Percentiles rank a stretch among this genome's conserved stretches.
Conservation (phyloP, 2,329 filamentous ascomycete species). For the Fusarium pseudograminearum region DNA sequence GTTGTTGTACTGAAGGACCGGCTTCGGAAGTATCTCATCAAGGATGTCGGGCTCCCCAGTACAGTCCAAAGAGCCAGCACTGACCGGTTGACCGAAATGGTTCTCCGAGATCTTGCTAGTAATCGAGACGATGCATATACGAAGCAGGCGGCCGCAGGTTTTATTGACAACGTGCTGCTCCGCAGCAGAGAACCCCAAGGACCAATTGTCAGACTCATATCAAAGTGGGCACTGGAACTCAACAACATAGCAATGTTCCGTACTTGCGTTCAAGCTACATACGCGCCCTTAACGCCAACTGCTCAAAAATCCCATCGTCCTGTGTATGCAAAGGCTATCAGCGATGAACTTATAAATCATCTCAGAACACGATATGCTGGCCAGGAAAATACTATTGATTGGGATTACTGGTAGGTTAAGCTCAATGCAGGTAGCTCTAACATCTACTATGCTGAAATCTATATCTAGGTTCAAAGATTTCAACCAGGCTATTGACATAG, state of each 20-base stretch:
- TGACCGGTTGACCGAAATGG: conserved; percentile 10
- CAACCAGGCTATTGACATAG: not conserved
- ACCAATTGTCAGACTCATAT: not conserved
- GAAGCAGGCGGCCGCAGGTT: not conserved
- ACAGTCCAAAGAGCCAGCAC: not conserved
- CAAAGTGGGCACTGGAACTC: conserved; percentile 23
- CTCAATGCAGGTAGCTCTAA: too few species aligned
- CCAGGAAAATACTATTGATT: conserved; percentile 5
- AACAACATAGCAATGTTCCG: not conserved
- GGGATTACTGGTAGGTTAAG: conserved; percentile 12
- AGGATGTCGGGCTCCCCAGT: rapidly evolving
- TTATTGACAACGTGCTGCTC: not conserved
- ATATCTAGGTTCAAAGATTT: conserved; percentile 1
- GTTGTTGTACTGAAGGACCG: conserved; percentile 10
- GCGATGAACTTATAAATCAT: not conserved
- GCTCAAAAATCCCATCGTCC: too few species aligned
- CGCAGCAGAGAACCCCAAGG: not conserved
- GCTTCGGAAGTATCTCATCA: not conserved
- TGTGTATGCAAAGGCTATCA: not conserved
- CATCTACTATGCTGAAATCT: not conserved
- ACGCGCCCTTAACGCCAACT: rapidly evolving
- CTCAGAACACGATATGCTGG: not conserved
- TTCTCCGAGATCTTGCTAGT: conserved; percentile 10
- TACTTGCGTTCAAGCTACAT: not conserved
- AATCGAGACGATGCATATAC: not conserved